Evolutionary conservation across 1,284 basidiomycete species (phyloP).

Genomic region (Ceratobasidium sp.): DNA sequence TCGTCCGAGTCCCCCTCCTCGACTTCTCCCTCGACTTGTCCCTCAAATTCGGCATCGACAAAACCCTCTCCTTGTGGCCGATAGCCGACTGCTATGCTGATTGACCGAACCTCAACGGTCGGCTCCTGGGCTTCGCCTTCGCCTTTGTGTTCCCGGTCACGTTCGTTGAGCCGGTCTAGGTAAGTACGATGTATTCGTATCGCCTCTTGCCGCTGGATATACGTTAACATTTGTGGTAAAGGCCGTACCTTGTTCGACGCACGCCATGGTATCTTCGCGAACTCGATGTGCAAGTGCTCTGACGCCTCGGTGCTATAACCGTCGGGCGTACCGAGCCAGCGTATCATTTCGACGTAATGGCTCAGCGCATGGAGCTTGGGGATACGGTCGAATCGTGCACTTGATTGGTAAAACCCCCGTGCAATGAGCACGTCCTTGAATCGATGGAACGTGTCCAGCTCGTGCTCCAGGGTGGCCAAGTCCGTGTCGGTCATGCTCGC

Average conservation of each 20-base stretch:
- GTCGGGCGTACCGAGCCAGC: slow-evolving; percentile 35
- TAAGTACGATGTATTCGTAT: background rate
- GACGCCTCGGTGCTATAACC: slow-evolving; percentile 40
- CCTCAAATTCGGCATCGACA: background rate
- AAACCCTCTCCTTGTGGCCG: too few species aligned
- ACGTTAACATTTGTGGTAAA: slow-evolving; percentile 12
- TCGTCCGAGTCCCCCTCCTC: too few species aligned
- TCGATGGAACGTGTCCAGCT: too few species aligned
- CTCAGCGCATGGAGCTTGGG: slow-evolving; percentile 25
- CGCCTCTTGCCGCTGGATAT: slow-evolving; percentile 10
- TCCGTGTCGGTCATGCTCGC: slow-evolving; percentile 33
- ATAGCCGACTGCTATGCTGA: too few species aligned
- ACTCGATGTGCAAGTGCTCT: slow-evolving; percentile 35
- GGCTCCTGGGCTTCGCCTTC: too few species aligned
- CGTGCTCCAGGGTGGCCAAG: slow-evolving; percentile 44
- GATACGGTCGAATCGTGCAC: background rate
- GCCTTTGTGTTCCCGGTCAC: background rate
- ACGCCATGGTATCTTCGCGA: background rate
- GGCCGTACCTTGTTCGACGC: slow-evolving; percentile 16
- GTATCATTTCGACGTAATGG: background rate
- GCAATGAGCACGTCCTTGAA: too few species aligned
- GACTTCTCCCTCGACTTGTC: background rate
- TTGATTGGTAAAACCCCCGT: too few species aligned
- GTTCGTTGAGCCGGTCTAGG: slow-evolving; percentile 2
- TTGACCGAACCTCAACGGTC: too few species aligned